These are phyloP conservation scores for Fusarium proliferatum DNA, from an alignment of 2,329 filamentous ascomycete species.

Conservation along the genomic window DNA sequence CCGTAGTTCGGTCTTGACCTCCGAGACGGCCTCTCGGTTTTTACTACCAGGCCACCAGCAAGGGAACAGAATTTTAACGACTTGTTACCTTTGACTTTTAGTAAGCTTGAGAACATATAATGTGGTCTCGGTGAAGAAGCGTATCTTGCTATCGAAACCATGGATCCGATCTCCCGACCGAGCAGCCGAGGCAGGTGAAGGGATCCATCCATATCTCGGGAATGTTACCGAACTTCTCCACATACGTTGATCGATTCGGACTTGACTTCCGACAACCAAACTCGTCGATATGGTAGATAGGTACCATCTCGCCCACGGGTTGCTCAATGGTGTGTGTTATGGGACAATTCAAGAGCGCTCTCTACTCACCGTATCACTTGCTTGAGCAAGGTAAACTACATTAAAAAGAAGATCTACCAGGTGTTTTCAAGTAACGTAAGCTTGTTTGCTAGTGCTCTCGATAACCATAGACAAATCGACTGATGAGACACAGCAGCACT, in stretches of 20 bases:
- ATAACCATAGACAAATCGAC: background rate
- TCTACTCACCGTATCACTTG: too few relatives aligned
- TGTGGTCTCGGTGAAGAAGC: background rate
- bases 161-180: constrained; percentile 40
- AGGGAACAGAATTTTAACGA: background rate
- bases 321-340: constrained; percentile 6
- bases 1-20: background rate
- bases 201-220: constrained; percentile 12
- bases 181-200: constrained; percentile 43
- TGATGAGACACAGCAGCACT: background rate
- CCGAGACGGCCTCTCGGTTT: background rate
- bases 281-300: background rate
- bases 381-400: background rate
- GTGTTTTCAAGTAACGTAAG: background rate
- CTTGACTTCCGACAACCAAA: background rate
- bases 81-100: background rate
- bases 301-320: constrained; percentile 3
- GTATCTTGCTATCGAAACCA: background rate
- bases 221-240: constrained; percentile 1
- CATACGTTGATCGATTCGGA: constrained; percentile 10
- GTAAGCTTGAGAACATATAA: background rate
- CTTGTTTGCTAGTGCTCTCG: background rate
- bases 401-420: background rate
- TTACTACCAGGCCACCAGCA: background rate
- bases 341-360: background rate